These are phyloP conservation scores for Anethum foeniculum DNA, from an alignment of 140 eudicot species.

Conservation along the genomic window DNA sequence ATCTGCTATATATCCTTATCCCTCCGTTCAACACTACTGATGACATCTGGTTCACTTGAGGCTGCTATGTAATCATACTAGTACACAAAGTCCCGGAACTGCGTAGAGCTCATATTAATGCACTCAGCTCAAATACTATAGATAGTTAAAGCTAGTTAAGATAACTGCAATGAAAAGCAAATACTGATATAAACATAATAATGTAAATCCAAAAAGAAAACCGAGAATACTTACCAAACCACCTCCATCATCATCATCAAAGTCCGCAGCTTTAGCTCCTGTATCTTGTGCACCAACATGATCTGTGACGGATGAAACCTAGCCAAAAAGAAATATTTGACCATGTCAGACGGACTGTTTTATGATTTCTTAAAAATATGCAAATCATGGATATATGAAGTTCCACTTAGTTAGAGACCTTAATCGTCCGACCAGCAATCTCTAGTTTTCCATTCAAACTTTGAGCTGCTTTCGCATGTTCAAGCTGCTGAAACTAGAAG, in stretches of 20 bases:
- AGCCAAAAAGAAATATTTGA: slow-evolving; percentile 3
- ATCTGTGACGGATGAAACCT: slow-evolving; percentile 96
- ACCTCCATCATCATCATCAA: slow-evolving; percentile 98
- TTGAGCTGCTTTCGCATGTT: slow-evolving; percentile 82
- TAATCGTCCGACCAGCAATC: slow-evolving; percentile 80
- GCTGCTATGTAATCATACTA: neutral
- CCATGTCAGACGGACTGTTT: neutral
- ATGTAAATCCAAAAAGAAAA: neutral
- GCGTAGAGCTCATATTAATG: neutral
- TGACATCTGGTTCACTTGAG: neutral
- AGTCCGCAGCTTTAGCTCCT: slow-evolving; percentile 93
- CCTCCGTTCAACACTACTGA: neutral
- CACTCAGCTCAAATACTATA: neutral
- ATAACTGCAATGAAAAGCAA: neutral
- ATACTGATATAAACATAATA: neutral
- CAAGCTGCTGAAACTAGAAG: slow-evolving; percentile 70
- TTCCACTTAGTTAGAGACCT: slow-evolving; percentile 35
- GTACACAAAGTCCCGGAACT: neutral
- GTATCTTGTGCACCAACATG: slow-evolving; percentile 83
- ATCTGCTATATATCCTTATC: neutral
- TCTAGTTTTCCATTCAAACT: slow-evolving; percentile 84
- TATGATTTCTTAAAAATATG: neutral
- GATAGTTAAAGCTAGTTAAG: neutral
- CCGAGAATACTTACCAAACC: slow-evolving; percentile 47
- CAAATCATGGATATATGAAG: neutral